A percentile compares a stretch with the other conserved stretches of the same genome.
These are phyloP conservation scores for Vickermania spadyakhi DNA, from an alignment of 208 protist genomes.

Conservation along the genomic window DNA sequence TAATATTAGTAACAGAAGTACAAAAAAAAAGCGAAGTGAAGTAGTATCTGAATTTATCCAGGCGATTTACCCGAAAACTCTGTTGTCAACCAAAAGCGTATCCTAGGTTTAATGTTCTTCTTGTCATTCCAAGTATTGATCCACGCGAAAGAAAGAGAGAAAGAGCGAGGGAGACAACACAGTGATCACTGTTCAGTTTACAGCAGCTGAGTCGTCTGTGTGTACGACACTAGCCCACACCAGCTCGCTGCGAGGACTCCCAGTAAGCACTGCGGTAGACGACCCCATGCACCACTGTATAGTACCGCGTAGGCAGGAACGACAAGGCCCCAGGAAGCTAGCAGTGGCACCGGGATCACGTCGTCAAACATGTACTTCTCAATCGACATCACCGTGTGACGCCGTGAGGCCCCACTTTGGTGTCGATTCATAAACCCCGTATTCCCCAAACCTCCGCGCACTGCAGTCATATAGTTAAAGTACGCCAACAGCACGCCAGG, in stretches of 20 bases:
- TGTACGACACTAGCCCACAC: slow-evolving; percentile 34
- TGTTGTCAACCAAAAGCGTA: too few species aligned
- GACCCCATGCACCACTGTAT: slow-evolving; percentile 17
- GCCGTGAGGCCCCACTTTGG: slow-evolving; percentile 11
- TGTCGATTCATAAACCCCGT: slow-evolving; percentile 40
- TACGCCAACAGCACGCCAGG: slow-evolving; percentile 53
- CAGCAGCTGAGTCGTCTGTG: slow-evolving; percentile 29
- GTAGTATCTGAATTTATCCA: too few species aligned
- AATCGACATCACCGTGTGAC: slow-evolving; percentile 38
- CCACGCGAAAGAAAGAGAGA: too few species aligned
- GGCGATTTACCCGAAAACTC: too few species aligned
- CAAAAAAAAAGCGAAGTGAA: too few species aligned
- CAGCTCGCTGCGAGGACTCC: slow-evolving; percentile 8
- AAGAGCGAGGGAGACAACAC: too few species aligned
- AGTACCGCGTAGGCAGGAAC: slow-evolving; percentile 28
- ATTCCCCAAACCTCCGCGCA: slow-evolving; percentile 42
- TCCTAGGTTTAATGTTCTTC: too few species aligned
- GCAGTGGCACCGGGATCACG: slow-evolving; percentile 56
- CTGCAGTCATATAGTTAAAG: slow-evolving; percentile 55
- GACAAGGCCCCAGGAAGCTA: slow-evolving; percentile 65
- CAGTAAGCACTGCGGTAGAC: not conserved
- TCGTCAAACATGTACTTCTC: slow-evolving; percentile 38
- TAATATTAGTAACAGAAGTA: too few species aligned
- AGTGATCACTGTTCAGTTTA: too few species aligned
- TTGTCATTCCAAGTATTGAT: too few species aligned